These are phyloP conservation scores for Lactifluus piperatus DNA, from an alignment of 768 basidiomycete species.

Conservation along the genomic window DNA sequence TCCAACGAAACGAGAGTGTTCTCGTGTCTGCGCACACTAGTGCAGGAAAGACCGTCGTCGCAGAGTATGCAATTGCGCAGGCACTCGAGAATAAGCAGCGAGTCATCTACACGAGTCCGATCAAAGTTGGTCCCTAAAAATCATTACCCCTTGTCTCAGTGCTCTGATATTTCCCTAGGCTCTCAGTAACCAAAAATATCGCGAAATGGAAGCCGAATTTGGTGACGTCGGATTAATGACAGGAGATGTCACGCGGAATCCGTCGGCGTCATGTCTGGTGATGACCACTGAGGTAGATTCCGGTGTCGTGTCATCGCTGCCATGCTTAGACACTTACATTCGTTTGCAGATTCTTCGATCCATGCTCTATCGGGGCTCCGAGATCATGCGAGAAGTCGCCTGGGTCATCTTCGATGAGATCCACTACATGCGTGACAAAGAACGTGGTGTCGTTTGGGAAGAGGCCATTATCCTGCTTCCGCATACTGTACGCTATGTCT, in stretches of 20 bases:
- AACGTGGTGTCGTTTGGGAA: conserved; percentile 99
- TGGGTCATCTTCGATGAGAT: conserved; percentile 99
- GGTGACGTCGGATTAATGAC: conserved; percentile 99
- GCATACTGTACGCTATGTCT: conserved; percentile 93
- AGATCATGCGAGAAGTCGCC: conserved; percentile 99
- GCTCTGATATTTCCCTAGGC: conserved; percentile 47
- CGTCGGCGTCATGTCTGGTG: conserved; percentile 91
- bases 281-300: conserved; percentile 93
- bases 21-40: conserved; percentile 98
- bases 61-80: conserved; percentile 98
- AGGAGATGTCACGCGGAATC: conserved; percentile 98
- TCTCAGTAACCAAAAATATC: conserved; percentile 96
- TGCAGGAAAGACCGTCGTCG: conserved; percentile 98
- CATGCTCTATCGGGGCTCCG: conserved; percentile 97
- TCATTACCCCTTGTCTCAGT: conserved; percentile 11
- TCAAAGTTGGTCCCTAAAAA: conserved; percentile 65
- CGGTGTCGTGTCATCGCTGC: not conserved
- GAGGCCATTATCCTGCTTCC: conserved; percentile 97
- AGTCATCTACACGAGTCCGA: conserved; percentile 98
- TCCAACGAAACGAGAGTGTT: conserved; percentile 95
- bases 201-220: conserved; percentile 95
- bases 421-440: conserved; percentile 99
- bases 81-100: conserved; percentile 89
- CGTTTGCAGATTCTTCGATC: conserved; percentile 80
- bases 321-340: not conserved